Evolutionary conservation across 2,329 filamentous ascomycete species (phyloP).

Genomic region (Cytospora leucostoma): DNA sequence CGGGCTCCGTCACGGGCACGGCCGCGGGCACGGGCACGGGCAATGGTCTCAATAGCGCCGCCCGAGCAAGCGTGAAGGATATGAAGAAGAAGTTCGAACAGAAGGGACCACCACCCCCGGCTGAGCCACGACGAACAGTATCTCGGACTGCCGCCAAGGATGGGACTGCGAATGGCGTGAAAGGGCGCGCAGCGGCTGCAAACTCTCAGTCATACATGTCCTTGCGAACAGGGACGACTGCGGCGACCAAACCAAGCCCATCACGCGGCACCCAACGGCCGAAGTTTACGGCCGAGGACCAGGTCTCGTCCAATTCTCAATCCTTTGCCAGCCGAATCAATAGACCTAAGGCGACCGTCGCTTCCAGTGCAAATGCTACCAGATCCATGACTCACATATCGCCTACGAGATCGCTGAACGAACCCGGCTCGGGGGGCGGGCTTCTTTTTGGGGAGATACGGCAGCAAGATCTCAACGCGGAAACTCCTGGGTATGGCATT

Average conservation of each 20-base stretch:
- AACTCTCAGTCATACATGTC: constrained; percentile 45
- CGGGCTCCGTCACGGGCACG: constrained; percentile 40
- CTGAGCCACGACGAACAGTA: constrained; percentile 38
- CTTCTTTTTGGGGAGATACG: constrained; percentile 77
- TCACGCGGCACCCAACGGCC: constrained; percentile 46
- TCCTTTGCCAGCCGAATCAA: constrained; percentile 62
- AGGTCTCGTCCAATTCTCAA: constrained; percentile 54
- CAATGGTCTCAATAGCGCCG: constrained; percentile 34
- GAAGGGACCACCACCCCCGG: constrained; percentile 32
- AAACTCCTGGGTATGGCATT: constrained; percentile 63
- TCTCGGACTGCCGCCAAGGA: constrained; percentile 41
- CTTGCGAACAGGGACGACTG: constrained; percentile 42
- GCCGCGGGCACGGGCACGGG: constrained; percentile 40
- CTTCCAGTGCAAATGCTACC: constrained; percentile 41
- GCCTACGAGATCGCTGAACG: constrained; percentile 35
- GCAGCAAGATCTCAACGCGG: constrained; percentile 56
- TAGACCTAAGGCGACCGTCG: constrained; percentile 48
- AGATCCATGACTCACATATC: constrained; percentile 48
- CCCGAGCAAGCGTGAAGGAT: constrained; percentile 75
- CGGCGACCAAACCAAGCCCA: constrained; percentile 34
- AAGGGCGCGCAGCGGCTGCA: constrained; percentile 38
- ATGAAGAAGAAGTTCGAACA: constrained; percentile 77
- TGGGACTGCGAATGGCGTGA: constrained; percentile 34
- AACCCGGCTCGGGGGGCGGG: constrained; percentile 40
- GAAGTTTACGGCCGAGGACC: constrained; percentile 52